Evolutionary conservation across 805 yeast genomes (phyloP).

Genomic region (Isabelozyma rhagii): DNA sequence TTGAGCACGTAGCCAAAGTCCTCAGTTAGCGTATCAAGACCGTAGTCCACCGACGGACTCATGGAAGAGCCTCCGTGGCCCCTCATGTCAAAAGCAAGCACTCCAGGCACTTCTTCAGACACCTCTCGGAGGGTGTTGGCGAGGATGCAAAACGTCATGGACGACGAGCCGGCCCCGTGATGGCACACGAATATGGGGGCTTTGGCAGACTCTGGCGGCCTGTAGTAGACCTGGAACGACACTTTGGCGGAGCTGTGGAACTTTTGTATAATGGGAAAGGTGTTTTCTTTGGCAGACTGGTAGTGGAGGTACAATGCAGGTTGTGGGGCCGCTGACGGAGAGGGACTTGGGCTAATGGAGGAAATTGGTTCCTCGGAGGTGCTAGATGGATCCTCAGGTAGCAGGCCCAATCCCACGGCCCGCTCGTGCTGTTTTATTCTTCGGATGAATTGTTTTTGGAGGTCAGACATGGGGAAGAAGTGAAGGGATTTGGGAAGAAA

Average conservation of each 20-base stretch:
- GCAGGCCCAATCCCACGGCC: conserved; percentile 15
- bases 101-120: conserved; percentile 41
- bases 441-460: conserved; percentile 23
- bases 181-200: conserved; percentile 70
- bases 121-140: conserved; percentile 28
- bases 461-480: conserved; percentile 19
- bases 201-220: conserved; percentile 40
- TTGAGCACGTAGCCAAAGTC: conserved; percentile 57
- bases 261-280: background rate
- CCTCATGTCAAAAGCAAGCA: conserved; percentile 73
- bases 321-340: background rate
- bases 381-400: conserved; percentile 12
- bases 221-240: conserved; percentile 49
- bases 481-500: conserved; percentile 14
- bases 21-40: conserved; percentile 47
- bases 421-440: conserved; percentile 20
- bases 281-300: background rate
- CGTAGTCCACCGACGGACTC: conserved; percentile 23
- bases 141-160: conserved; percentile 67
- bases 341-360: background rate
- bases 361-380: background rate
- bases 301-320: background rate
- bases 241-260: background rate
- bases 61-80: conserved; percentile 65
- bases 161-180: conserved; percentile 96